Conservation (phyloP, 129 eudicot genomes). For the Tanacetum coccineum region DNA sequence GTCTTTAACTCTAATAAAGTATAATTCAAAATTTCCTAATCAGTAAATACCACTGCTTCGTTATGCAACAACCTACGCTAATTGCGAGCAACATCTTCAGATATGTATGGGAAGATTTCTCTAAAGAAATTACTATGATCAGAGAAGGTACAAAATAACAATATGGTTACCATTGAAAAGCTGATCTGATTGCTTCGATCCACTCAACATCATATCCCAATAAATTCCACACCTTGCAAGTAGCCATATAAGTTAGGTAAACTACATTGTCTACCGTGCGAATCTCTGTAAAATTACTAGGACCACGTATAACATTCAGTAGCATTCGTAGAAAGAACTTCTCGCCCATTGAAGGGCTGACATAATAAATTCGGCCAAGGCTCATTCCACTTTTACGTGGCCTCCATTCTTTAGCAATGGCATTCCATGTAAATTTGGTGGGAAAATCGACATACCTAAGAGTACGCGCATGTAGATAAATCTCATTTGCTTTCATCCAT, state of each 20-base stretch:
- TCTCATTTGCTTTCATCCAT: background rate
- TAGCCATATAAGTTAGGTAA: background rate
- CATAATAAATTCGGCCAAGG: background rate
- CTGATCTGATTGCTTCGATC: background rate
- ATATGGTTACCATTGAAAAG: background rate
- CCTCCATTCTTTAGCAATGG: background rate
- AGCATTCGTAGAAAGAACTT: background rate
- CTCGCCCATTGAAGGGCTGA: background rate
- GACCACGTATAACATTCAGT: background rate
- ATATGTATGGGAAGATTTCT: background rate
- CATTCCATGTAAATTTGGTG: background rate
- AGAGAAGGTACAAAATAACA: background rate
- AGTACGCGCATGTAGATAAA: background rate
- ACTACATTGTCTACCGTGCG: background rate
- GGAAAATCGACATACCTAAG: background rate
- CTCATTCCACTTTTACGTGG: background rate
- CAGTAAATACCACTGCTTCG: background rate
- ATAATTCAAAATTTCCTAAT: background rate
- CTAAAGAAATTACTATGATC: background rate
- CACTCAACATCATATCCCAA: background rate
- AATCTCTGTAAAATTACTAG: background rate
- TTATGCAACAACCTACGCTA: background rate
- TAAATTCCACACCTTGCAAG: background rate
- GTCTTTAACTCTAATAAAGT: background rate
- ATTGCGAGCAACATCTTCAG: background rate